Percentiles rank a stretch among this genome's conserved stretches.
Evolutionary conservation across 2,329 filamentous ascomycete genomes (phyloP).

Genomic region (Aspergillus pseudonomiae): DNA sequence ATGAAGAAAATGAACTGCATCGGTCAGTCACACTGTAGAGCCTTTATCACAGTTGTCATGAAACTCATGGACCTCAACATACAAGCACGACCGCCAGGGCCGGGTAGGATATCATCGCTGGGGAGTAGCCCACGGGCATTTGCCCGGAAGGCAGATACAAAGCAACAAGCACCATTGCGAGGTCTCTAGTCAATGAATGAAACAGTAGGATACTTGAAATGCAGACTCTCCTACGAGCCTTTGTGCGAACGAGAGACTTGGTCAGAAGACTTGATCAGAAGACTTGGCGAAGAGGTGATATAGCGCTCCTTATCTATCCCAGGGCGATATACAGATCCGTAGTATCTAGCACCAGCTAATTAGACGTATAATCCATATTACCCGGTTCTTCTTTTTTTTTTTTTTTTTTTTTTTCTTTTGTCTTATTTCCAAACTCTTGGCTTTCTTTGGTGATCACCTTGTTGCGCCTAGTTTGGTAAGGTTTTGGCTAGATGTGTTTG

Average conservation of each 20-base stretch:
- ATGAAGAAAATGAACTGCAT: conserved; percentile 16
- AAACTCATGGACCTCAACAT: not conserved
- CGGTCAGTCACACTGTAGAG: not conserved
- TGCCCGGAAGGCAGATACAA: conserved; percentile 16
- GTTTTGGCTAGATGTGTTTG: not conserved
- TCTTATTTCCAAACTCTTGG: not conserved
- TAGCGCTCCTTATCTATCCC: not conserved
- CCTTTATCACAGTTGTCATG: not conserved
- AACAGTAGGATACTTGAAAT: not conserved
- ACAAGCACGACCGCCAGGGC: conserved; percentile 15
- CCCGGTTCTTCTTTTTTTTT: not conserved
- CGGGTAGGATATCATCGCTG: conserved; percentile 9
- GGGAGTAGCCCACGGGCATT: conserved; percentile 4
- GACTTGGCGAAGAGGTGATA: not conserved
- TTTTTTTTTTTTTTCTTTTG: not conserved
- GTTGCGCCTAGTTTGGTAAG: not conserved
- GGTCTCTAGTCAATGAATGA: not conserved
- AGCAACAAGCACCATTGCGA: conserved; percentile 10
- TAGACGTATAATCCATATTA: not conserved
- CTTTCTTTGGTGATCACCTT: not conserved
- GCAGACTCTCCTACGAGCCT: not conserved
- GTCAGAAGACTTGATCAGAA: not conserved
- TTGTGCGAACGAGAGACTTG: not conserved
- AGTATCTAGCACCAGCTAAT: not conserved
- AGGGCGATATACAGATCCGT: not conserved